Evolutionary conservation across 2,329 filamentous ascomycete genomes (phyloP).

Genomic region (Thelonectria olida): DNA sequence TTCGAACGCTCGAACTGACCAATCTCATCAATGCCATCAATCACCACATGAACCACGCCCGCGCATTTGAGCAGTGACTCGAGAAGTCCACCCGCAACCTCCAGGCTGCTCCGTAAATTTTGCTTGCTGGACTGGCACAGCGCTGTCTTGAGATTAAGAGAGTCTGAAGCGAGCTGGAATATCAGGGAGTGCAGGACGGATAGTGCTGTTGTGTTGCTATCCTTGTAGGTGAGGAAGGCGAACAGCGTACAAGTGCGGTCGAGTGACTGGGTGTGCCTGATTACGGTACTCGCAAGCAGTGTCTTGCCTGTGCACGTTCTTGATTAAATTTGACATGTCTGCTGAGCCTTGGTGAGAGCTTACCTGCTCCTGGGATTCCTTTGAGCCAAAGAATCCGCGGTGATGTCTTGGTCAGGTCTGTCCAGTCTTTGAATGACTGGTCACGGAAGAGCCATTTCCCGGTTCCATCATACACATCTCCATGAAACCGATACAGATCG

Average conservation of each 20-base stretch:
- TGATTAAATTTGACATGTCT: neutral
- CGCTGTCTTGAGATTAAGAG: neutral
- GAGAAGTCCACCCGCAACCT: neutral
- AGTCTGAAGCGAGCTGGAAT: slow-evolving; percentile 15
- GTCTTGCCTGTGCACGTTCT: neutral
- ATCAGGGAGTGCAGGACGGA: slow-evolving; percentile 19
- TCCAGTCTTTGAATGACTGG: neutral
- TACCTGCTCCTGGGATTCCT: slow-evolving; percentile 4
- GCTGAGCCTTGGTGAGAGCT: neutral
- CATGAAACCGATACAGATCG: neutral
- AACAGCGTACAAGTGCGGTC: slow-evolving; percentile 1
- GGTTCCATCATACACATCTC: neutral
- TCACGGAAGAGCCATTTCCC: neutral
- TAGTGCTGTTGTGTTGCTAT: neutral
- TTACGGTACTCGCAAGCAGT: neutral
- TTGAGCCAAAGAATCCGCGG: neutral
- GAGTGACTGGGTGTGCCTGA: neutral
- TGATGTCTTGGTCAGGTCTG: neutral
- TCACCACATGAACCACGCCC: neutral
- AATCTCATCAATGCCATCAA: slow-evolving; percentile 26
- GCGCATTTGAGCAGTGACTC: neutral
- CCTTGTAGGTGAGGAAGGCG: neutral
- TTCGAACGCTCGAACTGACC: slow-evolving; percentile 4
- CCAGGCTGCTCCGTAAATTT: neutral
- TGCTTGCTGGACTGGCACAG: neutral